Evolutionary conservation across 768 basidiomycete species (phyloP).

Genomic region (Ramaria rubella): DNA sequence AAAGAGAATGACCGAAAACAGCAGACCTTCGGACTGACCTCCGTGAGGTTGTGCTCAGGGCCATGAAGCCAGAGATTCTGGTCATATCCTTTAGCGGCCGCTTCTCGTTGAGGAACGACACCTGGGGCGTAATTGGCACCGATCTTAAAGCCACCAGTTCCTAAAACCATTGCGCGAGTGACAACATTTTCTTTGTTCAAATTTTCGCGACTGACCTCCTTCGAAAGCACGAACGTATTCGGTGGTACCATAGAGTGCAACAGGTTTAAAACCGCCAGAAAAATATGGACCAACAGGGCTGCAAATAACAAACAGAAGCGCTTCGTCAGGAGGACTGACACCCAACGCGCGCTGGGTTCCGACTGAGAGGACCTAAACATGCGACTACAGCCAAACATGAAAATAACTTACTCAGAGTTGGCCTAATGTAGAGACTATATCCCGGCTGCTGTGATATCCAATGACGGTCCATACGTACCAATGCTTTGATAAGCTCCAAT

Average conservation of each 20-base stretch:
- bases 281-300: conserved; percentile 74
- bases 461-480: conserved; percentile 73
- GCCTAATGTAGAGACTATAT: conserved; percentile 88
- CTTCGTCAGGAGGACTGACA: conserved; percentile 46
- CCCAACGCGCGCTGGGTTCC: conserved; percentile 58
- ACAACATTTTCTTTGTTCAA: background rate
- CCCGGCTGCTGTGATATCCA: conserved; percentile 90
- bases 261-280: conserved; percentile 82
- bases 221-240: conserved; percentile 43
- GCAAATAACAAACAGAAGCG: conserved; percentile 59
- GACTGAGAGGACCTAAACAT: conserved; percentile 39
- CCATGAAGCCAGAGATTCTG: conserved; percentile 92
- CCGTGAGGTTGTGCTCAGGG: conserved; percentile 38
- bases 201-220: conserved; percentile 29
- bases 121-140: conserved; percentile 88
- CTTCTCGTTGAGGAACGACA: conserved; percentile 76
- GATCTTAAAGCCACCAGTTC: conserved; percentile 83
- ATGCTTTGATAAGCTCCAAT: conserved; percentile 75
- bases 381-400: background rate
- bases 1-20: background rate
- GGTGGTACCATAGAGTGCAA: conserved; percentile 67
- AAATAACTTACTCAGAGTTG: conserved; percentile 50
- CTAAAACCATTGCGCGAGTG: conserved; percentile 25
- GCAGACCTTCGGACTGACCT: conserved; percentile 31
- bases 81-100: conserved; percentile 68